phyloP scores from a whole-genome alignment of 257 asterid species.

The Nicotiana paniculata region DNA sequence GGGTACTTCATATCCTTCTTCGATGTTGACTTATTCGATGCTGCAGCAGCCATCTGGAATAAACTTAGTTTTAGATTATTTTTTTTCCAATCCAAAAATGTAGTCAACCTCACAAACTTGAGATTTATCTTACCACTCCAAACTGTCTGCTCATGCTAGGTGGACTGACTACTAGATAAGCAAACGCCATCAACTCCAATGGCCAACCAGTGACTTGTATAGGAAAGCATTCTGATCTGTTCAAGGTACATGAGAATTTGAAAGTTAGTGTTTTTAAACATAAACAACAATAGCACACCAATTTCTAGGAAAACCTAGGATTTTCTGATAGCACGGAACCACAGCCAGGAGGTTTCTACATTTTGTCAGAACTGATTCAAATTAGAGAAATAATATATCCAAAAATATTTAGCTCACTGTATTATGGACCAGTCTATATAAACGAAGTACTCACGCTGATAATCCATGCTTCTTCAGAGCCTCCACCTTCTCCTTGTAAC shows the following conservation, averaged over 20 bases:
- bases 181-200: slow-evolving; percentile 85
- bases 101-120: not conserved
- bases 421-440: not conserved
- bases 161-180: slow-evolving; percentile 86
- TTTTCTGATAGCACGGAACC: not conserved
- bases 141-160: slow-evolving; percentile 64
- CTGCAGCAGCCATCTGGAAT: slow-evolving; percentile 83
- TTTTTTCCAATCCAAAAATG: not conserved
- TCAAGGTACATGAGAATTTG: slow-evolving; percentile 10
- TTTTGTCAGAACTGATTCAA: not conserved
- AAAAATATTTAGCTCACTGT: not conserved
- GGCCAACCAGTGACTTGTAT: slow-evolving; percentile 95
- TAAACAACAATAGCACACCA: not conserved
- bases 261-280: not conserved
- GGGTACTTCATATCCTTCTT: slow-evolving; percentile 52
- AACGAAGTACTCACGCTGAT: slow-evolving; percentile 48
- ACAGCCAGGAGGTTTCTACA: not conserved
- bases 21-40: slow-evolving; percentile 60
- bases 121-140: slow-evolving; percentile 48
- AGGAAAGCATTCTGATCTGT: slow-evolving; percentile 79
- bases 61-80: not conserved
- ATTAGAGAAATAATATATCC: not conserved
- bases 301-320: not conserved
- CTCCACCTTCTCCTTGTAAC: slow-evolving; percentile 67
- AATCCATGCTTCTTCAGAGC: slow-evolving; percentile 62